phyloP scores from a whole-genome alignment of 2,329 filamentous ascomycete genomes.

The Phialemonium atrogriseum region DNA sequence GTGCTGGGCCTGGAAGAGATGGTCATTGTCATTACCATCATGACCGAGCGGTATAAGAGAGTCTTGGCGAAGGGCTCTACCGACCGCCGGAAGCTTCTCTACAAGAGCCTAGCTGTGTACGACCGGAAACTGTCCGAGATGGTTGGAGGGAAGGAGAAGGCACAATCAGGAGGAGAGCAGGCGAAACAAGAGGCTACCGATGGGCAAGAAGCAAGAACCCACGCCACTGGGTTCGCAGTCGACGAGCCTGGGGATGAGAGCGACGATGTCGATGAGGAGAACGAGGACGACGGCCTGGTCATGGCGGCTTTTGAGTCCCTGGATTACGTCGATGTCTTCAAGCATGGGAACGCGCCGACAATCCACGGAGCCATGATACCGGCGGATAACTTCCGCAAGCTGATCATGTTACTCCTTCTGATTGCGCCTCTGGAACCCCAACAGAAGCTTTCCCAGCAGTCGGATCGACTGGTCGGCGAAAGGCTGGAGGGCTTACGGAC shows the following conservation, averaged over 20 bases:
- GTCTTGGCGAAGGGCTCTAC: slow-evolving; percentile 51
- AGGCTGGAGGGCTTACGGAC: slow-evolving; percentile 50
- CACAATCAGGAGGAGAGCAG: too few species aligned
- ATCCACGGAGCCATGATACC: slow-evolving; percentile 62
- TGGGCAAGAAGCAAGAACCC: slow-evolving; percentile 6
- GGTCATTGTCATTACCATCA: slow-evolving; percentile 63
- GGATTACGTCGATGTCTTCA: slow-evolving; percentile 54
- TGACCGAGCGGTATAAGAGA: slow-evolving; percentile 60
- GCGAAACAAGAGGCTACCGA: slow-evolving; percentile 2
- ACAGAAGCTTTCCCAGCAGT: slow-evolving; percentile 55
- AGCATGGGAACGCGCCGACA: slow-evolving; percentile 38
- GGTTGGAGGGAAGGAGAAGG: slow-evolving; percentile 12
- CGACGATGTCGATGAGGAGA: slow-evolving; percentile 33
- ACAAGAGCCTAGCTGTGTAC: slow-evolving; percentile 63
- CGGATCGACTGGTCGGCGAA: slow-evolving; percentile 44
- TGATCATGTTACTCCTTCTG: slow-evolving; percentile 63
- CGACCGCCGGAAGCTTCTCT: slow-evolving; percentile 57
- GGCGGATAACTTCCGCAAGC: slow-evolving; percentile 61
- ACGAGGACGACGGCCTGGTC: slow-evolving; percentile 55
- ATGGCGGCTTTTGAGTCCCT: slow-evolving; percentile 62
- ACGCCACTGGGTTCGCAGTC: slow-evolving; percentile 34
- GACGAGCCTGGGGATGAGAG: slow-evolving; percentile 34
- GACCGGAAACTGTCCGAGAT: slow-evolving; percentile 46
- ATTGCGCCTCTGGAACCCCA: slow-evolving; percentile 56
- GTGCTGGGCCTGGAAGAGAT: slow-evolving; percentile 62